phyloP scores from a whole-genome alignment of 768 basidiomycete species.

The Cubamyces lactineus region DNA sequence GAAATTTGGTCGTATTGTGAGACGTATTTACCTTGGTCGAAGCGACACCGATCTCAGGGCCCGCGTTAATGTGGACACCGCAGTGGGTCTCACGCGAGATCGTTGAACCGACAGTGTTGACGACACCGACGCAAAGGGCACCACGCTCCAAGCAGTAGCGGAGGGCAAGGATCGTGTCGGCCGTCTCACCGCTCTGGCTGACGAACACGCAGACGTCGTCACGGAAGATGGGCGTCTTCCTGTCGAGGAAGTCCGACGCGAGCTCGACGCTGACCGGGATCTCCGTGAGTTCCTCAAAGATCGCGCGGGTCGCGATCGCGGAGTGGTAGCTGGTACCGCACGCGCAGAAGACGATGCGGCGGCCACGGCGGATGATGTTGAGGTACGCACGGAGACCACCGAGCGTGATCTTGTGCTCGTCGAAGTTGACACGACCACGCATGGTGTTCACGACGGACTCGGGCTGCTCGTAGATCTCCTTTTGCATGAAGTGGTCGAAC shows the following conservation, averaged over 20 bases:
- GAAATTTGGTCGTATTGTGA: background rate
- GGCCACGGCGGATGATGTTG: constrained; percentile 91
- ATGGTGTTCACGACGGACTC: constrained; percentile 99
- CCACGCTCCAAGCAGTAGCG: constrained; percentile 97
- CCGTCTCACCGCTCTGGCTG: constrained; percentile 98
- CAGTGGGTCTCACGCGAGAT: constrained; percentile 98
- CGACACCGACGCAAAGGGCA: constrained; percentile 94
- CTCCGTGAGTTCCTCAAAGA: constrained; percentile 98
- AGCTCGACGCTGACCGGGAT: constrained; percentile 97
- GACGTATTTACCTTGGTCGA: constrained; percentile 79
- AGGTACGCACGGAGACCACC: constrained; percentile 96
- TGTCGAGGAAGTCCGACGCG: constrained; percentile 97
- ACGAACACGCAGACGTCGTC: constrained; percentile 97
- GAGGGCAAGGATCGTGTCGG: constrained; percentile 95
- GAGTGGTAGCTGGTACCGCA: constrained; percentile 99
- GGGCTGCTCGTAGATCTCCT: constrained; percentile 99
- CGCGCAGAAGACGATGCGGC: constrained; percentile 96
- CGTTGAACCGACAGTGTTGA: constrained; percentile 98
- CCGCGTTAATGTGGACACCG: constrained; percentile 99
- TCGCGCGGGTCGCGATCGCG: constrained; percentile 92
- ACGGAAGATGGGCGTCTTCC: constrained; percentile 99
- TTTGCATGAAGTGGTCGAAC: constrained; percentile 99
- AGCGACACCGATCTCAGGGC: constrained; percentile 98
- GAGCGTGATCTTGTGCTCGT: constrained; percentile 86
- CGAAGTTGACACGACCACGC: constrained; percentile 99